phyloP scores from a whole-genome alignment of 306 rosid genomes.

The Medicago ruthenica region DNA sequence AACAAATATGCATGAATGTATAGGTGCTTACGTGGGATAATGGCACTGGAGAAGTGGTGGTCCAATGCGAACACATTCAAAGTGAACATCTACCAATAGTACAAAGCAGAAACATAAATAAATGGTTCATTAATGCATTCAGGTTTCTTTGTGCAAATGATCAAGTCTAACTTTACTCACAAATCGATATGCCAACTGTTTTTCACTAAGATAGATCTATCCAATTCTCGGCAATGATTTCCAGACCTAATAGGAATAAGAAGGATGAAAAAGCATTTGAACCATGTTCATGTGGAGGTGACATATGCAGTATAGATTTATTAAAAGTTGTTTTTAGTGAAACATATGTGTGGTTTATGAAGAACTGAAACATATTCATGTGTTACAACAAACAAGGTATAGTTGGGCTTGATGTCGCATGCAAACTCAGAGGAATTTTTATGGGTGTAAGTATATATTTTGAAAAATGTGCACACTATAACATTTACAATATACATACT shows the following conservation, averaged over 20 bases:
- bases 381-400: too few relatives aligned
- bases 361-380: too few relatives aligned
- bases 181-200: background rate
- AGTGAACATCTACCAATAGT: background rate
- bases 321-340: too few relatives aligned
- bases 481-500: too few relatives aligned
- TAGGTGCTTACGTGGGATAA: background rate
- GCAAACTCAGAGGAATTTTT: too few relatives aligned
- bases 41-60: too few relatives aligned
- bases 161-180: background rate
- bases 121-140: background rate
- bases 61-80: background rate
- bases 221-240: background rate
- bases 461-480: too few relatives aligned
- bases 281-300: too few relatives aligned
- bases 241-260: background rate
- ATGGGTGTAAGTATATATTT: too few relatives aligned
- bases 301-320: too few relatives aligned
- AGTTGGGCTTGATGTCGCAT: too few relatives aligned
- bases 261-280: background rate
- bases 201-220: background rate
- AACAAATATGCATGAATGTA: background rate
- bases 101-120: background rate
- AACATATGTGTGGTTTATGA: too few relatives aligned
- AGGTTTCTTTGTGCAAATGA: background rate